Conservation (phyloP, 2,329 filamentous ascomycete species). For the Aspergillus sp. region DNA sequence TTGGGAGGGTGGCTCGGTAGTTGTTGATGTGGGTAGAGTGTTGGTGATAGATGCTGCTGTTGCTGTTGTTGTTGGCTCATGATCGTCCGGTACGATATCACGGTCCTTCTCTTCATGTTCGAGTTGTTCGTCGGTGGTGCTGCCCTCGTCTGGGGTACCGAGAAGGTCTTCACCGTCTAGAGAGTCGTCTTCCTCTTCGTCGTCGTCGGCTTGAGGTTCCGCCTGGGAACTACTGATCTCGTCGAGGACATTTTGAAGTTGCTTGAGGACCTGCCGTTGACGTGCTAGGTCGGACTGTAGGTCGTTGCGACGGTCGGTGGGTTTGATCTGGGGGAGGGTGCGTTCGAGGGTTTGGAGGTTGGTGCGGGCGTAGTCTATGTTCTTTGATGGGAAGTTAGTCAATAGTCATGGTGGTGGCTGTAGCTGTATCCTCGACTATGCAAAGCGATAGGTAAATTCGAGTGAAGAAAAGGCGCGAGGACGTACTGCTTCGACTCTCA, state of each 20-base stretch:
- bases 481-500: constrained; percentile 44
- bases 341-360: constrained; percentile 45
- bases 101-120: constrained; percentile 23
- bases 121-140: constrained; percentile 10
- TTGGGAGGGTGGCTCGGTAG: constrained; percentile 16
- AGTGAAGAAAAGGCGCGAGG: too few species aligned
- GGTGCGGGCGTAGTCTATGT: constrained; percentile 48
- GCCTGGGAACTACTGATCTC: constrained; percentile 31
- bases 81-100: neutral
- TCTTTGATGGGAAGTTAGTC: constrained; percentile 27
- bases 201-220: constrained; percentile 17
- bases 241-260: constrained; percentile 36
- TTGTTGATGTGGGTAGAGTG: constrained; percentile 5
- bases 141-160: constrained; percentile 16
- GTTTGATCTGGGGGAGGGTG: constrained; percentile 42
- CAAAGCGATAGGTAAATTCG: neutral
- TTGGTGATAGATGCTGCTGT: neutral
- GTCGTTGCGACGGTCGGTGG: constrained; percentile 40
- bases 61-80: constrained; percentile 13
- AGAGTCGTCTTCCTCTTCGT: constrained; percentile 23
- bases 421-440: neutral
- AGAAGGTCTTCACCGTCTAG: constrained; percentile 22
- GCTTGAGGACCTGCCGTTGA: constrained; percentile 38
- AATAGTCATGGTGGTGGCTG: neutral
- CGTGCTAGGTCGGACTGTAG: constrained; percentile 43